Evolutionary conservation across 768 basidiomycete genomes (phyloP), one percentile per base, ranked within the genome.

Genomic region (Tricholoma furcatifolium): DNA sequence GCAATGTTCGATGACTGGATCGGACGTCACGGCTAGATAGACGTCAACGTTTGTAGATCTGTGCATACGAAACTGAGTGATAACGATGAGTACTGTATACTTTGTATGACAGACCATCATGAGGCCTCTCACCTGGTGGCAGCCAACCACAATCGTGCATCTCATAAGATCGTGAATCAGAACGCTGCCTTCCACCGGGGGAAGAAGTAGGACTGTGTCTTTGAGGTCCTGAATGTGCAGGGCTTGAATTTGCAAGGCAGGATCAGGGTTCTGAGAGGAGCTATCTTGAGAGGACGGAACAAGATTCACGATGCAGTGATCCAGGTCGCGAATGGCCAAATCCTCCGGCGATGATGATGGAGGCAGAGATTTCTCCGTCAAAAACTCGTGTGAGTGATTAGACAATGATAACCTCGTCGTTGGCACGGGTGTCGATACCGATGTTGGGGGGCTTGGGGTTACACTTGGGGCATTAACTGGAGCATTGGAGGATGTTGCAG

Each of bases 1-100:
- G 60, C 84, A 93, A 56, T 86, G 75, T 62, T 96, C 93, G 40
- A 95, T 91, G 66, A 92, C 76, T 1, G 93, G 92, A 41, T 84
- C 82, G 3, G 91, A 91, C 4, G 70, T 63, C 10, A 84, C 81
- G 5, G 79, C 71, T 2, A 95, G 76, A 60, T 87, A 85, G 2
- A 93, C 78, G 45, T 84, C 81, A 0, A 86, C 80, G 8, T 72
- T 54, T 0, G 64, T 74, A 1, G 93, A 92, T 17, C 78, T 75
- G 65, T 95, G 93, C 82, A 96, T 93, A 40, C 93, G 85, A 64
- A 93, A 93, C 93, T 96, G 45, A 21, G 50, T 24, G 10, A 35
- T 36, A 30, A 49, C n/a, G 2, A 4, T 43, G 15, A 27, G 30
- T 34, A 50, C 21, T 38, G 18, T 2, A 23, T 35, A 27, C n/a